Evolutionary conservation across 495 filamentous ascomycete genomes (phyloP).

Genomic region (Xylaria scruposa): DNA sequence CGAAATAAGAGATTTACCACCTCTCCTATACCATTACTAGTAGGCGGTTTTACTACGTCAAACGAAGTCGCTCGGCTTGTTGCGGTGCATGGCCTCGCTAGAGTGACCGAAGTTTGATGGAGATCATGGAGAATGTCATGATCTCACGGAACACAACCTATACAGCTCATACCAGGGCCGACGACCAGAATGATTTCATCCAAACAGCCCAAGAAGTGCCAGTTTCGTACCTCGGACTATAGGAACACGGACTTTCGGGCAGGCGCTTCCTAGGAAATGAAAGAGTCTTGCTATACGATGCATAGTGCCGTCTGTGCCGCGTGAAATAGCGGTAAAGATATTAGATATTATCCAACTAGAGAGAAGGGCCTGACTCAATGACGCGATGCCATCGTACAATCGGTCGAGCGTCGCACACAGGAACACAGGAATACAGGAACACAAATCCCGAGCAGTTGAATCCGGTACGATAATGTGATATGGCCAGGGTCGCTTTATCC

Average conservation of each 20-base stretch:
- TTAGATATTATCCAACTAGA: background rate
- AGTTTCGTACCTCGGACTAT: background rate
- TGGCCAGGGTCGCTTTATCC: background rate
- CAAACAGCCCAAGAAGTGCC: background rate
- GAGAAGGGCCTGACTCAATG: background rate
- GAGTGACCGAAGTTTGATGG: slow-evolving; percentile 4
- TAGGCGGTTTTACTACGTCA: background rate
- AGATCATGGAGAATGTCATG: slow-evolving; percentile 20
- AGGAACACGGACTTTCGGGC: slow-evolving; percentile 20
- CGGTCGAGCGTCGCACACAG: slow-evolving; percentile 24
- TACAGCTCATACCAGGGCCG: background rate
- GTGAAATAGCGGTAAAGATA: slow-evolving; percentile 20
- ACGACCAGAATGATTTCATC: slow-evolving; percentile 8
- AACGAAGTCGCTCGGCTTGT: slow-evolving; percentile 7
- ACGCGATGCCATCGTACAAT: slow-evolving; percentile 12
- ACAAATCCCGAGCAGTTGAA: slow-evolving; percentile 27
- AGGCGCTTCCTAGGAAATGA: slow-evolving; percentile 15
- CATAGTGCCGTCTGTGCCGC: slow-evolving; percentile 27
- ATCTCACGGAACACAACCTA: slow-evolving; percentile 25
- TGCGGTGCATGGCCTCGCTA: slow-evolving; percentile 15
- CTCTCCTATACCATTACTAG: background rate
- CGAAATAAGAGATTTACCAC: background rate
- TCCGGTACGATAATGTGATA: slow-evolving; percentile 23
- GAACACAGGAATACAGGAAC: slow-evolving; percentile 22
- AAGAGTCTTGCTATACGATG: slow-evolving; percentile 24